Base-by-base conservation (phyloP, 1,284 basidiomycete species). In the Xerocomus nothofagi region DNA sequence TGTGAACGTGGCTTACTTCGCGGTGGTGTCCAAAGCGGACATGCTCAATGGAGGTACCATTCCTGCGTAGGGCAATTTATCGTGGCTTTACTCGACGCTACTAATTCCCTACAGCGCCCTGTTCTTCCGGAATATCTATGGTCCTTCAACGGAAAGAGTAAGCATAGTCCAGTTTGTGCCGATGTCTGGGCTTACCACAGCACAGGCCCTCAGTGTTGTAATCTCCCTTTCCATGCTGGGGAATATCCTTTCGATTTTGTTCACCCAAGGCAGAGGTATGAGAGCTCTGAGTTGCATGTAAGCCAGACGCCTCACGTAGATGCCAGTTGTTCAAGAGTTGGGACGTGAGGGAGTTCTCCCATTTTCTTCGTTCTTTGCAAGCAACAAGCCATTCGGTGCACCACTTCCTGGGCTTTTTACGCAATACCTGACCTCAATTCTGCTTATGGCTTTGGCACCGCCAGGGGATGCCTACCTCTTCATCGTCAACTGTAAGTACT, bases 81-180 rank as follows among this genome's bases (percentile, higher is more conserved):
- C 40, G n/a, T 47, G 6, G n/a, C 1, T 42, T 17, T 18, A 3
- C 15, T 44, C 3, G 12, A 18, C 21, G 14, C 5, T 33, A 32
- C 49, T 57, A 4, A 57, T 47, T 42, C 2, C 39, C 8, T 6
- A 6, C 24, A 82, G 80, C 4, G 82, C 84, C 0, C 59, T 86
- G 33, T 86, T 84, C 66, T 87, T 88, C 60, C 75, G 84, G 30
- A 84, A 84, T 64, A 57, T 88, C 3, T 88, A 78, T 66, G 85
- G 85, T 0, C 68, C 76, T 3, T 64, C 71, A 2, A 76, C 79
- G 0, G 84, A 85, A 55, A 72, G 74, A 60, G 84, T 83, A 41
- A 21, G 69, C 10, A 27, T 41, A 3, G 9, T 41, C 3, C 1
- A 2, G 4, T 17, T 17, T 26, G 17, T 17, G 7, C 4, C 6